Conservation (phyloP, 139 green algal genomes). For the Chlorella sp. region DNA sequence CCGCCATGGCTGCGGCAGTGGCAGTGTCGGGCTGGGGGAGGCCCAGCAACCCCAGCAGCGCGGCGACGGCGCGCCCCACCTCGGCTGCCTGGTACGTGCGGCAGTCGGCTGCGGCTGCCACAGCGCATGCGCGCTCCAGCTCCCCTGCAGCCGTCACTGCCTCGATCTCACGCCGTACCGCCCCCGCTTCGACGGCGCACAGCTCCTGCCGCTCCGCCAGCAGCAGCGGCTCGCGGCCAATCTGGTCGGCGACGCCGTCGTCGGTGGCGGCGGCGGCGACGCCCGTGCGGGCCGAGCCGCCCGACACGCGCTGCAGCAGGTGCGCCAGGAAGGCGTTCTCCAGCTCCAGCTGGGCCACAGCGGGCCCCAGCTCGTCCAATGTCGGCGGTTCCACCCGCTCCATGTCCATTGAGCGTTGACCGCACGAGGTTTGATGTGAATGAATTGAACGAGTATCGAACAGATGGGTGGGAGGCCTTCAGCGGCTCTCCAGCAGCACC, state of each 20-base stretch:
- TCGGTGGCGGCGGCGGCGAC: neutral
- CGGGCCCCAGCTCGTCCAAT: no score
- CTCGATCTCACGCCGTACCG: neutral
- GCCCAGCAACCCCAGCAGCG: neutral
- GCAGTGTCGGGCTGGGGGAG: neutral
- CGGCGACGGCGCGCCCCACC: neutral
- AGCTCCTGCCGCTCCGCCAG: conserved; percentile 28
- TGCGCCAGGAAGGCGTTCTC: neutral
- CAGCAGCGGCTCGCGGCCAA: neutral
- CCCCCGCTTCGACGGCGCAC: neutral
- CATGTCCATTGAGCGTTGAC: no score
- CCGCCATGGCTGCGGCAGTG: neutral
- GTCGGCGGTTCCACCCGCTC: no score
- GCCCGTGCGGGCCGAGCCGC: neutral
- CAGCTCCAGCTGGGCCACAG: neutral
- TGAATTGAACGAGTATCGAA: no score
- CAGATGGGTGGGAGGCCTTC: no score
- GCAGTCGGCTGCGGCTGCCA: neutral
- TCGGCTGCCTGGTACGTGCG: neutral
- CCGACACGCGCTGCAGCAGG: neutral
- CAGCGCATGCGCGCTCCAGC: conserved; percentile 4
- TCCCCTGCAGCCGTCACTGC: neutral
- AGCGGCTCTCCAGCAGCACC: no score
- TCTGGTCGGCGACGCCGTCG: neutral
- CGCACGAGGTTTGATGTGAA: no score